A percentile compares a stretch with the other conserved stretches of the same genome.
Evolutionary conservation across 164 flowering plant genomes (phyloP).

Genomic region (Annona cherimola): DNA sequence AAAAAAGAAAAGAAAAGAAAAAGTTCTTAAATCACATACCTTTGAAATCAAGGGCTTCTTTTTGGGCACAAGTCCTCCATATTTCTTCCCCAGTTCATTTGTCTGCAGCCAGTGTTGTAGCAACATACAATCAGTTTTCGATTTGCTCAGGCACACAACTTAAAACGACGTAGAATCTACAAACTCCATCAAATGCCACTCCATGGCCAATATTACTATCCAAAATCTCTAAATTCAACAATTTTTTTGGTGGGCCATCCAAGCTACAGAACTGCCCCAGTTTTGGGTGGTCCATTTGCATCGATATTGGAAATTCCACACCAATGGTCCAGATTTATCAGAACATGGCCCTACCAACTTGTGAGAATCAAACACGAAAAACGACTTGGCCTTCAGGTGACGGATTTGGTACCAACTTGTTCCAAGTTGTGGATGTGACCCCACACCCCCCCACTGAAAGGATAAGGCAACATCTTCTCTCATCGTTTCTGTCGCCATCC

Average conservation of each 20-base stretch:
- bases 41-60: conserved; percentile 87
- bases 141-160: background rate
- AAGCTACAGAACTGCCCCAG: background rate
- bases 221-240: background rate
- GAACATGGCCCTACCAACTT: background rate
- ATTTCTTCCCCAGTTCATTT: conserved; percentile 31
- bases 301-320: background rate
- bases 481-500: background rate
- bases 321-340: background rate
- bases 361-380: too few species aligned
- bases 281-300: background rate
- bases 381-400: background rate
- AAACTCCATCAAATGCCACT: background rate
- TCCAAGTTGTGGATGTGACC: background rate
- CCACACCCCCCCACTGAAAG: background rate
- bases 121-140: background rate
- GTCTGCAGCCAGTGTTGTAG: conserved; percentile 10
- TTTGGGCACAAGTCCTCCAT: conserved; percentile 70
- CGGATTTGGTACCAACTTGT: background rate
- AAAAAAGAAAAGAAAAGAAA: too few species aligned
- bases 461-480: background rate
- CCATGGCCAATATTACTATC: background rate
- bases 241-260: background rate
- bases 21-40: conserved; percentile 23
- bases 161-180: background rate